Base-by-base conservation (phyloP, 1,284 basidiomycete species). In the Pulveroboletus sp. region DNA sequence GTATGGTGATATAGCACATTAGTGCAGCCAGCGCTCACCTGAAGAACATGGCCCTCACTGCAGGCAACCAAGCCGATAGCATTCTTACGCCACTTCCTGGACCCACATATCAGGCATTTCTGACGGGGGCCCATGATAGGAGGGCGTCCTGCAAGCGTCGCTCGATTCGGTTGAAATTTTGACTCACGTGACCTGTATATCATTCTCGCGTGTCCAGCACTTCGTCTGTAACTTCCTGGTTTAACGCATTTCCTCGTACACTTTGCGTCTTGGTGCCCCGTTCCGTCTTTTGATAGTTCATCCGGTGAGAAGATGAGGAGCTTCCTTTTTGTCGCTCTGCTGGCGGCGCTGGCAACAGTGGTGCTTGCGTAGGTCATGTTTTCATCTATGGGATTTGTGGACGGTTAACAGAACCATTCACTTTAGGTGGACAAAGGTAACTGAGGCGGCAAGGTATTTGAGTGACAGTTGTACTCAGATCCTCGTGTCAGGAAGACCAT, bases 11-110 rank as follows among this genome's bases (percentile, higher is more conserved):
- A 48, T 42, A 36, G 50, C 5, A 45, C 15, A 33, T 26, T 32
- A 44, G 49, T 17, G 26, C 33, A 16, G 17, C 11, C n/a, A 29
- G 50, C 35, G 56, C 69, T 57, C 63, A 89, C 89, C 79, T 88
- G 86, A 35, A 91, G 77, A 54, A 91, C 80, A 65, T 92, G 90
- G 3, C 90, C 89, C 66, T 91, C 88, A 60, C 80, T 84, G 67
- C 89, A 92, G 3, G 83, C 83, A 53, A 92, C 78, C 35, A 87
- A 71, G 6, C 89, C 90, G 50, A 82, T 84, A 0, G 81, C 76
- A 26, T 89, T 87, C 66, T 90, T 91, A 63, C 86, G 83, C 89
- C 89, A 92, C 69, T 86, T 80, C 53, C 79, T 82, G 21, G 89
- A 89, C n/a, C 83, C 81, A 63, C 89, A 92, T 26, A 83, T 78